phyloP scores from a whole-genome alignment of 495 filamentous ascomycete genomes.

The Neurospora hispaniola region DNA sequence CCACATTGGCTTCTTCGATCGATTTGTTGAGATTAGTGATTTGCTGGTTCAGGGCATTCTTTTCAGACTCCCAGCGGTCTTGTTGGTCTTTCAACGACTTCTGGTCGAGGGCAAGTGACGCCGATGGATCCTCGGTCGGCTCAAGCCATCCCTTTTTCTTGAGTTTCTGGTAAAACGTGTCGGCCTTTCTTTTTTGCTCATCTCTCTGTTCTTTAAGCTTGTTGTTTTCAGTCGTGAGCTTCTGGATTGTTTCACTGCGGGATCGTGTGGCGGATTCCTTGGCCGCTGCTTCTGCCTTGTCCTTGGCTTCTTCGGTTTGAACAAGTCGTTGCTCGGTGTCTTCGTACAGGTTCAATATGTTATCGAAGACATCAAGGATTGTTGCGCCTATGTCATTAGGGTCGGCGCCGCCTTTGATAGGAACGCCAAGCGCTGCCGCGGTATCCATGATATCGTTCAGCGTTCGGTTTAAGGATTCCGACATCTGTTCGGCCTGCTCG shows the following conservation, averaged over 20 bases:
- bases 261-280: neutral
- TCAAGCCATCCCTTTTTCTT: neutral
- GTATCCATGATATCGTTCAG: neutral
- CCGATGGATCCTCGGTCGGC: neutral
- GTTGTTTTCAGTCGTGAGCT: neutral
- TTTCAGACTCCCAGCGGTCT: neutral
- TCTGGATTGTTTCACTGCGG: neutral
- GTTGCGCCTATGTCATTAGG: neutral
- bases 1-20: neutral
- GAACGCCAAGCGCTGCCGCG: neutral
- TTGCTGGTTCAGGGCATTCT: neutral
- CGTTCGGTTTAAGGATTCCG: neutral
- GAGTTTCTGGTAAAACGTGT: neutral
- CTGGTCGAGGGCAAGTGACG: neutral
- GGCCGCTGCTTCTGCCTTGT: neutral
- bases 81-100: neutral
- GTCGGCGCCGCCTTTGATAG: neutral
- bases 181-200: neutral
- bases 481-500: neutral
- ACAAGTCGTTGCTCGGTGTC: neutral
- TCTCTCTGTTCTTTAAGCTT: neutral
- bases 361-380: neutral
- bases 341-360: neutral
- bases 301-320: neutral
- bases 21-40: neutral